Percentiles rank a stretch among this genome's conserved stretches.
Evolutionary conservation across 345 rosid species (phyloP).

Genomic region (Populus deltoides): DNA sequence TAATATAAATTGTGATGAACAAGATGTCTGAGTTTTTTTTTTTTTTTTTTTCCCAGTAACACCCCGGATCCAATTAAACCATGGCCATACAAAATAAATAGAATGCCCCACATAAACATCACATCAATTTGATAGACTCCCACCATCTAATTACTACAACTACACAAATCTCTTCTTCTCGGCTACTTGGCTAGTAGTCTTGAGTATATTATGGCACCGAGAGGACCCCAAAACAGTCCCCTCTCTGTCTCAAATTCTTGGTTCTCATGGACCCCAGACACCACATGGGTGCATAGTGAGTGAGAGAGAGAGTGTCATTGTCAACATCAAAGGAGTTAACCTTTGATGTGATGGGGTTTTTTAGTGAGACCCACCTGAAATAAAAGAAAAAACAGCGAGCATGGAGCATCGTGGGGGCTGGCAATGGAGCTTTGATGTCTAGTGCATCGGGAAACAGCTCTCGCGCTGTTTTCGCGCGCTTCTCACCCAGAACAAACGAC

Average conservation of each 20-base stretch:
- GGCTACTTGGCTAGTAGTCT: background rate
- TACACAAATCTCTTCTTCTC: background rate
- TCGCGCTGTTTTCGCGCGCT: constrained; percentile 44
- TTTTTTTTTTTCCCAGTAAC: no score
- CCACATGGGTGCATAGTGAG: constrained; percentile 30
- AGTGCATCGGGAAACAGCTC: constrained; percentile 38
- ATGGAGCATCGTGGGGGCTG: background rate
- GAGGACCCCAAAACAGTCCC: constrained; percentile 30
- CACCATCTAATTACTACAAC: constrained; percentile 15
- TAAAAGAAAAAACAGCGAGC: background rate
- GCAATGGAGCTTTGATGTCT: background rate
- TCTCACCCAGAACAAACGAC: constrained; percentile 11
- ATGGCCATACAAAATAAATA: background rate
- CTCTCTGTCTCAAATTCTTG: constrained; percentile 19
- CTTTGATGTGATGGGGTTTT: constrained; percentile 10
- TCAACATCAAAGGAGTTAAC: constrained; percentile 15
- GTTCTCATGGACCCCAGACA: constrained; percentile 11
- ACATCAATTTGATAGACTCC: constrained; percentile 21
- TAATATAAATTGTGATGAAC: no score
- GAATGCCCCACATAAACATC: constrained; percentile 4
- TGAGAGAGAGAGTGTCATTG: background rate
- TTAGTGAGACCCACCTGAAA: background rate
- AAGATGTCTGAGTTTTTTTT: background rate
- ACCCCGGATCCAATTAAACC: background rate
- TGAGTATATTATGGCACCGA: background rate